phyloP scores from a whole-genome alignment of 2,329 filamentous ascomycete species.

The Monosporascus sp. region DNA sequence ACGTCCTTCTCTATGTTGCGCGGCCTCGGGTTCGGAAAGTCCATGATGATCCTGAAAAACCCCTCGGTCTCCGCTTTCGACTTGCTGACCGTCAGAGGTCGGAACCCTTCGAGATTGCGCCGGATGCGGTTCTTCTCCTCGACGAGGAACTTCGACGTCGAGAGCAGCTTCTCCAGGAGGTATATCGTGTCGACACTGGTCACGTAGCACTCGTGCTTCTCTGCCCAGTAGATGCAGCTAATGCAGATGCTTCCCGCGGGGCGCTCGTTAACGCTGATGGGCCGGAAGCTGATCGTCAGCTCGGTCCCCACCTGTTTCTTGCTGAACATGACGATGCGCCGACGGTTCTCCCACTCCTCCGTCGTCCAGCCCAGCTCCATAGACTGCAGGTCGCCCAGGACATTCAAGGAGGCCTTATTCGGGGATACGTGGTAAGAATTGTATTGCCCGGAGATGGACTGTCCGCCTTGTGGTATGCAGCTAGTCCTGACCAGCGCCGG shows the following conservation, averaged over 20 bases:
- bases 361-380: constrained; percentile 81
- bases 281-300: constrained; percentile 72
- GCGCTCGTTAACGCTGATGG: constrained; percentile 73
- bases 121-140: constrained; percentile 98
- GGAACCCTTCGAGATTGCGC: constrained; percentile 90
- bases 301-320: constrained; percentile 77
- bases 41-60: constrained; percentile 99
- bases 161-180: constrained; percentile 86
- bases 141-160: constrained; percentile 73
- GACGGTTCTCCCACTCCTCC: constrained; percentile 73
- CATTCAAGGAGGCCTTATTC: constrained; percentile 77
- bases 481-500: constrained; percentile 53
- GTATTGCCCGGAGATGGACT: constrained; percentile 43
- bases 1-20: constrained; percentile 99
- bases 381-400: constrained; percentile 74
- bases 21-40: constrained; percentile 88
- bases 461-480: constrained; percentile 38
- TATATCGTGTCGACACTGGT: constrained; percentile 97
- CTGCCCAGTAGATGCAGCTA: constrained; percentile 96
- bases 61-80: constrained; percentile 87
- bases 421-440: constrained; percentile 79
- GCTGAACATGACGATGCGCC: constrained; percentile 83
- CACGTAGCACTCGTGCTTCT: constrained; percentile 85
- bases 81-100: constrained; percentile 89
- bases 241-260: constrained; percentile 84